A percentile compares a stretch with the other conserved stretches of the same genome.
These are phyloP conservation scores for Carex myosuroides DNA, from an alignment of 176 grass and related monocot species.

Conservation along the genomic window DNA sequence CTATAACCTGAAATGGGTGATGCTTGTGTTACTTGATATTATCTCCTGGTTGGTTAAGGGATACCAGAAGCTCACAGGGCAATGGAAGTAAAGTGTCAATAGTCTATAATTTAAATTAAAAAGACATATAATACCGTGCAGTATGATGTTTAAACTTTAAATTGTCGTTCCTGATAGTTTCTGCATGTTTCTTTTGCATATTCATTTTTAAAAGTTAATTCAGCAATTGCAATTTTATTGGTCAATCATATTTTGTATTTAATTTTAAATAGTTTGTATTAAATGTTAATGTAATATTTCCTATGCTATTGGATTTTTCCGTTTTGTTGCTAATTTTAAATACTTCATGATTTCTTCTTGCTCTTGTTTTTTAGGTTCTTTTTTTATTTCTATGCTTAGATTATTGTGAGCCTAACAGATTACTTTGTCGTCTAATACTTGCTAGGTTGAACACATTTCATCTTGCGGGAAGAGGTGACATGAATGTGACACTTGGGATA, in stretches of 20 bases:
- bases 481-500: conserved; percentile 96
- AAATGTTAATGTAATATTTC: background rate
- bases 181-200: background rate
- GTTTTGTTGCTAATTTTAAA: background rate
- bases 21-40: background rate
- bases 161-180: background rate
- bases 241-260: background rate
- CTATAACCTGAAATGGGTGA: background rate
- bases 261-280: background rate
- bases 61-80: background rate
- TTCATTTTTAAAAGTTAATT: background rate
- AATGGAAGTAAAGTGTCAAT: background rate
- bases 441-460: conserved; percentile 96
- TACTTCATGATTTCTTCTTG: background rate
- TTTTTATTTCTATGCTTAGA: background rate
- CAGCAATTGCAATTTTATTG: background rate
- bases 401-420: background rate
- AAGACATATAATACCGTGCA: background rate
- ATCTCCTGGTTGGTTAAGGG: background rate
- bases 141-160: background rate
- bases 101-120: background rate
- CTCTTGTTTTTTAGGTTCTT: background rate
- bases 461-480: conserved; percentile 80
- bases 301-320: background rate
- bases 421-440: conserved; percentile 7